These are phyloP conservation scores for Geranium brycei DNA, from an alignment of 345 rosid genomes.

Conservation along the genomic window DNA sequence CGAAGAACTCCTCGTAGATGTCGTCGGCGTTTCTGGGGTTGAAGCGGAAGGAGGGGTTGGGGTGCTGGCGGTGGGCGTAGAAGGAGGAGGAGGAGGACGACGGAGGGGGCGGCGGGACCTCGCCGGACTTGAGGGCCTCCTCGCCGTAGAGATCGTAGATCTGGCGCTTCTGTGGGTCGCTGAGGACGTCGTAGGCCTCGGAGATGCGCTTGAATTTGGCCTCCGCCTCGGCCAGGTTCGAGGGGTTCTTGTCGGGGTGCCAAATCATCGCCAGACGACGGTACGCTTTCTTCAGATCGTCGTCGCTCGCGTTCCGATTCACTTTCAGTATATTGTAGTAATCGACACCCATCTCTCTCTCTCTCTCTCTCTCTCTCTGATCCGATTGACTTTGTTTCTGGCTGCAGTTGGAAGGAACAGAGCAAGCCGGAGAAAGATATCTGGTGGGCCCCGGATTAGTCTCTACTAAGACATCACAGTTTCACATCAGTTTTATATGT, in stretches of 20 bases:
- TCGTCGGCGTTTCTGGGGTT: slow-evolving; percentile 68
- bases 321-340: slow-evolving; percentile 88
- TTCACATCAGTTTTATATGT: too few relatives aligned
- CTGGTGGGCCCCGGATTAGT: too few relatives aligned
- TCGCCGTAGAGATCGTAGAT: slow-evolving; percentile 92
- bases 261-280: slow-evolving; percentile 88
- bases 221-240: slow-evolving; percentile 16
- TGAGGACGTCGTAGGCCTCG: slow-evolving; percentile 44
- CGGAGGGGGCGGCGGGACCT: slow-evolving; percentile 35
- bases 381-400: too few relatives aligned
- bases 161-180: slow-evolving; percentile 76
- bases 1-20: slow-evolving; percentile 70
- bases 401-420: too few relatives aligned
- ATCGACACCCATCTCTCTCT: slow-evolving; percentile 56
- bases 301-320: slow-evolving; percentile 73
- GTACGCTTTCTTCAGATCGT: slow-evolving; percentile 78
- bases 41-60: slow-evolving; percentile 35
- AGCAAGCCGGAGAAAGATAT: too few relatives aligned
- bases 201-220: slow-evolving; percentile 10
- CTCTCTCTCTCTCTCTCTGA: not conserved
- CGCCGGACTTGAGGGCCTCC: slow-evolving; percentile 73
- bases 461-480: too few relatives aligned
- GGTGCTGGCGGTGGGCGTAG: slow-evolving; percentile 20
- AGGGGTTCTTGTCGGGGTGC: slow-evolving; percentile 96
- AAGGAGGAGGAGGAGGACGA: slow-evolving; percentile 13